These are phyloP conservation scores for Ailanthus altissimus DNA, from an alignment of 345 rosid genomes.

Conservation along the genomic window DNA sequence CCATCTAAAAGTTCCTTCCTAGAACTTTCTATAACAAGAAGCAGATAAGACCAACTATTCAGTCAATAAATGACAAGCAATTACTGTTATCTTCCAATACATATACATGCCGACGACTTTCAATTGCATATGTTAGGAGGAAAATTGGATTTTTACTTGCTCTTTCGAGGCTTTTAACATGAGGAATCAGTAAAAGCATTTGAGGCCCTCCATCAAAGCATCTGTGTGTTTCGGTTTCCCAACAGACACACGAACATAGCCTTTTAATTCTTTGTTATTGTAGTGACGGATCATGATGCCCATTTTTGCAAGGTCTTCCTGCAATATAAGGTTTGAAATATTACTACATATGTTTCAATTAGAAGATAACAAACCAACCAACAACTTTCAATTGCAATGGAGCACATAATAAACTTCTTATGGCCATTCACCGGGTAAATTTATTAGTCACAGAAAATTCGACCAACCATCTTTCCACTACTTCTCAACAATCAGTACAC, in stretches of 20 bases:
- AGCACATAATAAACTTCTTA: neutral
- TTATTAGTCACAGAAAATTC: neutral
- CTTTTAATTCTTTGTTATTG: constrained; percentile 69
- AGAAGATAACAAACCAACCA: neutral
- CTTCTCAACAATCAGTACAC: neutral
- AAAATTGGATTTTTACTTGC: neutral
- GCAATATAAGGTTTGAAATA: constrained; percentile 14
- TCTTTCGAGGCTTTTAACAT: neutral
- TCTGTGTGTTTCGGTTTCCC: constrained; percentile 91
- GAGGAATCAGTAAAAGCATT: constrained; percentile 38
- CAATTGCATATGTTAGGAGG: neutral
- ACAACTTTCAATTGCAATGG: neutral
- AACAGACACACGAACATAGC: constrained; percentile 76
- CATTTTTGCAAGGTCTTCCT: constrained; percentile 85
- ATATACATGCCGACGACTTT: neutral
- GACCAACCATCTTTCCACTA: neutral
- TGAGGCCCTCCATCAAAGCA: constrained; percentile 59
- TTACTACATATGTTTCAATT: neutral
- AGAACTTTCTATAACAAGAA: neutral
- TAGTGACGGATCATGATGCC: constrained; percentile 97
- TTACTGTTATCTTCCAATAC: neutral
- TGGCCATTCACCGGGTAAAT: neutral
- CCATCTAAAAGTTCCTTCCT: neutral
- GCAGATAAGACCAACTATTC: neutral
- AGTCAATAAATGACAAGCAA: neutral